Percentiles rank a stretch among this genome's conserved stretches.
These are phyloP conservation scores for Fomitopsis palustris DNA, from an alignment of 1,284 basidiomycete genomes.

Conservation along the genomic window DNA sequence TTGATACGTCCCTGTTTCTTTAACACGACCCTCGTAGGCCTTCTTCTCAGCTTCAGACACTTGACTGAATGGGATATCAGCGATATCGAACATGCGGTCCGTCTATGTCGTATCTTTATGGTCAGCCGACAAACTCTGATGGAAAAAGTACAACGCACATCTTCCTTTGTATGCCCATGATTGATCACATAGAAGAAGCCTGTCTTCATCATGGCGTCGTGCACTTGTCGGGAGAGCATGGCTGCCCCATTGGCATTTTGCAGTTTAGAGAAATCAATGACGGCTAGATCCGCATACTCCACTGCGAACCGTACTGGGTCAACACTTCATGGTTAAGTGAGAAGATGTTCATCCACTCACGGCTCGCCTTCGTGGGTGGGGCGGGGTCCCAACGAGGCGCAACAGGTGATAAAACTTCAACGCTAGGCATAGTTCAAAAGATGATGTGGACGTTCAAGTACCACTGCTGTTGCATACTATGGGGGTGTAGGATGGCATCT, in stretches of 20 bases:
- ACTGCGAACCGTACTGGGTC: conserved; percentile 45
- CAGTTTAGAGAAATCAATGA: conserved; percentile 58
- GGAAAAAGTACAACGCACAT: conserved; percentile 29
- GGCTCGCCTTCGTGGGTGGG: conserved; percentile 25
- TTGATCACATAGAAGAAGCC: conserved; percentile 66
- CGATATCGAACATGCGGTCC: conserved; percentile 53
- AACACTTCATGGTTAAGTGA: too few relatives aligned
- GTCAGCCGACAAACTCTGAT: neutral
- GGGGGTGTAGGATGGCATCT: too few relatives aligned
- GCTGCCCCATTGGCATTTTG: conserved; percentile 43
- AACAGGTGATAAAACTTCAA: neutral
- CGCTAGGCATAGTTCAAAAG: too few relatives aligned
- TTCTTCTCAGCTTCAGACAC: conserved; percentile 55
- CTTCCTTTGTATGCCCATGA: conserved; percentile 47
- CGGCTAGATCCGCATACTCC: conserved; percentile 64
- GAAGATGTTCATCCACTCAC: neutral
- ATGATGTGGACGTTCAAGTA: too few relatives aligned
- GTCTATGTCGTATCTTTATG: conserved; percentile 20
- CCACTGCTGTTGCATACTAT: too few relatives aligned
- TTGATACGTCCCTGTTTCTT: conserved; percentile 49
- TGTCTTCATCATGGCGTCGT: conserved; percentile 54
- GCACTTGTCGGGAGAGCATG: conserved; percentile 45
- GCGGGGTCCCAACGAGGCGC: conserved; percentile 33
- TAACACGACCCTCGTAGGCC: conserved; percentile 43
- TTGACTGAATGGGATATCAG: conserved; percentile 50